phyloP scores from a whole-genome alignment of 2,329 filamentous ascomycete species.

The Fusarium domesticum region DNA sequence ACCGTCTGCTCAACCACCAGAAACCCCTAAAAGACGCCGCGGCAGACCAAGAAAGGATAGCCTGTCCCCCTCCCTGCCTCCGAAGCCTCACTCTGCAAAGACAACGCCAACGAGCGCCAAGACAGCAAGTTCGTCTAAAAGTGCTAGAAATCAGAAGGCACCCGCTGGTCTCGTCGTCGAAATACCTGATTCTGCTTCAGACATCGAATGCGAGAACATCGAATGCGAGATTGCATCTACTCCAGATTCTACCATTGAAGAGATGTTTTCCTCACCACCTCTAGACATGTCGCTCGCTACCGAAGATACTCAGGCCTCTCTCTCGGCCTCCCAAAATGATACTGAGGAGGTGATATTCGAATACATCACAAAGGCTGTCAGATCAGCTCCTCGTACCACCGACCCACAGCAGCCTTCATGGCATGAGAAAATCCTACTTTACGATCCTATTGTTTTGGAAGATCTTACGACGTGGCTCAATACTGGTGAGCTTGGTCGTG shows the following conservation, averaged over 20 bases:
- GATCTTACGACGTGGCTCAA: constrained; percentile 84
- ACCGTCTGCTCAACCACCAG: constrained; percentile 34
- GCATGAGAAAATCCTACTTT: constrained; percentile 91
- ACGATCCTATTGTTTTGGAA: constrained; percentile 85
- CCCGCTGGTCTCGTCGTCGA: constrained; percentile 36
- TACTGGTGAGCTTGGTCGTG: constrained; percentile 58
- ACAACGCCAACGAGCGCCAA: constrained; percentile 11
- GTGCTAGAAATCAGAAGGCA: constrained; percentile 14
- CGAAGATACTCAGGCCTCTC: constrained; percentile 45
- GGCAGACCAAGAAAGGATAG: constrained; percentile 42
- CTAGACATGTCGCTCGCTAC: constrained; percentile 44
- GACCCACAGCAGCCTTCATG: constrained; percentile 62
- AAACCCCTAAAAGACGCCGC: constrained; percentile 37
- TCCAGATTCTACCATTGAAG: constrained; percentile 35
- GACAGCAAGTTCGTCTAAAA: constrained; percentile 5
- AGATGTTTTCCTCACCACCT: constrained; percentile 44
- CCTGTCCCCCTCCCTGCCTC: constrained; percentile 4
- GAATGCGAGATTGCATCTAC: constrained; percentile 29
- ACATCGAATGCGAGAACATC: constrained; percentile 33
- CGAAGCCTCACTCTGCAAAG: constrained; percentile 4
- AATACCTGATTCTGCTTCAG: constrained; percentile 51
- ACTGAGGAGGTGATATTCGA: constrained; percentile 47
- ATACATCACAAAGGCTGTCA: constrained; percentile 55
- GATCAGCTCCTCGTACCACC: constrained; percentile 46
- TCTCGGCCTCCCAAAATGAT: constrained; percentile 38